Evolutionary conservation across 1,139 yeast species (phyloP).

Genomic region (Scheffersomyces stambukii): DNA sequence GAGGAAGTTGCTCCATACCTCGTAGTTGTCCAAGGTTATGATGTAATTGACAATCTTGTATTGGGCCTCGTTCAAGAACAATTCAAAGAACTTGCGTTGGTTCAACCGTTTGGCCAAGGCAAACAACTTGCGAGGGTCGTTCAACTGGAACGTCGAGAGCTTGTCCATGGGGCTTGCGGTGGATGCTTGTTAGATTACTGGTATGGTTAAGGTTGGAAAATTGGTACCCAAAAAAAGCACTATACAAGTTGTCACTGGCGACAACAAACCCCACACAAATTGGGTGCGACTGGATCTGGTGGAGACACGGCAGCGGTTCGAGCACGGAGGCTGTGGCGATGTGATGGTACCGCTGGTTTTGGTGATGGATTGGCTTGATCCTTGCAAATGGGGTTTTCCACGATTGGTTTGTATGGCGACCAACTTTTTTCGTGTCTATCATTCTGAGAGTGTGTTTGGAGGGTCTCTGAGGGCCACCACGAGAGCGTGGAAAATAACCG

Average conservation of each 20-base stretch:
- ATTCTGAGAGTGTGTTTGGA: too few species aligned
- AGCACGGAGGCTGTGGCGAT: too few species aligned
- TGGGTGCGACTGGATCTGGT: too few species aligned
- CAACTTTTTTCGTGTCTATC: too few species aligned
- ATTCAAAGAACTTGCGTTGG: constrained; percentile 47
- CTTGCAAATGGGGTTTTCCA: too few species aligned
- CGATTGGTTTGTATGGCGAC: too few species aligned
- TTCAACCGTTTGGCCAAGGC: constrained; percentile 47
- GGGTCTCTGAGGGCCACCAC: too few species aligned
- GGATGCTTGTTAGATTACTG: not conserved
- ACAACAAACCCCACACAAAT: not conserved
- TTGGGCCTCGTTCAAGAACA: constrained; percentile 62
- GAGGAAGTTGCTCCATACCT: constrained; percentile 51
- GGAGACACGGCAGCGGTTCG: too few species aligned
- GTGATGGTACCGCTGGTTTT: too few species aligned
- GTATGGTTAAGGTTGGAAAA: constrained; percentile 1
- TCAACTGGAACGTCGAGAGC: constrained; percentile 39
- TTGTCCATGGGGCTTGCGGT: constrained; percentile 44
- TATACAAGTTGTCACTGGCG: not conserved
- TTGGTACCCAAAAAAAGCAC: too few species aligned
- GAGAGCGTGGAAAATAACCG: too few species aligned
- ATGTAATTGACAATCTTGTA: constrained; percentile 48
- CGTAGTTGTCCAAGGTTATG: constrained; percentile 22
- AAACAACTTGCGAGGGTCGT: constrained; percentile 38
- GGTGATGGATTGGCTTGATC: too few species aligned